Percentiles rank a stretch among this genome's conserved stretches.
These are phyloP conservation scores for Leucocoprinus leucothites DNA, from an alignment of 768 basidiomycete genomes.

Conservation along the genomic window DNA sequence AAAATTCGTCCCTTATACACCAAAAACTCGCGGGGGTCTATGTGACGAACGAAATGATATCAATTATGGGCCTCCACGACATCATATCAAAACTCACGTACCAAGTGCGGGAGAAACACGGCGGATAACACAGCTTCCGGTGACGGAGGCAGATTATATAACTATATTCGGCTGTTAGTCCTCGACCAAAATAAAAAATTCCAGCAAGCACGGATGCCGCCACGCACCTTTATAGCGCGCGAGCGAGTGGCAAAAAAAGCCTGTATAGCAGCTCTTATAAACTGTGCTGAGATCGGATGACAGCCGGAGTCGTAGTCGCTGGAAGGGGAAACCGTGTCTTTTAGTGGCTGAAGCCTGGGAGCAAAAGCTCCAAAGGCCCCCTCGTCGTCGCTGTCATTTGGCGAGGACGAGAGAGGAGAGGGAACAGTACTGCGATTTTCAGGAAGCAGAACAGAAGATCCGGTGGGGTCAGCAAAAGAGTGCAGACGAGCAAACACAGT, in stretches of 20 bases:
- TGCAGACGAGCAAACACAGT: conserved; percentile 17
- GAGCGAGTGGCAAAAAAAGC: conserved; percentile 50
- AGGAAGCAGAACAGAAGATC: conserved; percentile 3
- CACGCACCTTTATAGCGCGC: conserved; percentile 51
- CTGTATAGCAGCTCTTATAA: conserved; percentile 22
- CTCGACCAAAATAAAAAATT: background rate
- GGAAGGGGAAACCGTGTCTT: conserved; percentile 6
- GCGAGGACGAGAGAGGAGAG: conserved; percentile 6
- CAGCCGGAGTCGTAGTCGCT: conserved; percentile 21
- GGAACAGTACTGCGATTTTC: background rate
- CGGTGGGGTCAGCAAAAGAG: conserved; percentile 15
- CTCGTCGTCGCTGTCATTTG: conserved; percentile 4
- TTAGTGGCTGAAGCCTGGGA: conserved; percentile 21
- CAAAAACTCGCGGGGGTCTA: conserved; percentile 44
- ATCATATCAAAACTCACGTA: conserved; percentile 23
- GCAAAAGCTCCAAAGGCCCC: conserved; percentile 24
- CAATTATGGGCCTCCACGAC: conserved; percentile 15
- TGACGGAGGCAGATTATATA: conserved; percentile 36
- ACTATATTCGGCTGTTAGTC: conserved; percentile 19
- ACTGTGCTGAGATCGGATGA: conserved; percentile 11
- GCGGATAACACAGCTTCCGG: conserved; percentile 34
- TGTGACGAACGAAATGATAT: conserved; percentile 19
- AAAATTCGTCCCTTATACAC: conserved; percentile 36
- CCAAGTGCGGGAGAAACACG: conserved; percentile 36
- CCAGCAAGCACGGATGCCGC: conserved; percentile 11